Conservation (phyloP, 495 filamentous ascomycete species). For the Staphylotrichum tortipilum region DNA sequence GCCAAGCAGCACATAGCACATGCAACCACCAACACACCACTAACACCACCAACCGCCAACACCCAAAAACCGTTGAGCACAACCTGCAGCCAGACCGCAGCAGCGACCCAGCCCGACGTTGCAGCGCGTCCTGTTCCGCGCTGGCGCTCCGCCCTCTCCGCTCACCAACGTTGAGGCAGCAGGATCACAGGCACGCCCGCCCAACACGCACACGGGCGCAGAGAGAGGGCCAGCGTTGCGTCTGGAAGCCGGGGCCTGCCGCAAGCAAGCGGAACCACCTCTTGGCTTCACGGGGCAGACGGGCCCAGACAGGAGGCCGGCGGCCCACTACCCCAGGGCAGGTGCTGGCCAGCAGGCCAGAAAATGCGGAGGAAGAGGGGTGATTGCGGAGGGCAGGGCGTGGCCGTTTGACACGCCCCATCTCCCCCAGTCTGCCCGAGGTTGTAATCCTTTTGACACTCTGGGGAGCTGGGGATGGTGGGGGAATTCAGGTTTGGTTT, state of each 20-base stretch:
- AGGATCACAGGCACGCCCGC: neutral
- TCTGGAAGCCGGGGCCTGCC: too few relatives aligned
- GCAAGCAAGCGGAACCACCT: neutral
- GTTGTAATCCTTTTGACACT: neutral
- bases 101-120: neutral
- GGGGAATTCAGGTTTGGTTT: neutral
- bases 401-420: neutral
- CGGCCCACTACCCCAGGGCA: neutral
- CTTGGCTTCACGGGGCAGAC: slow-evolving; percentile 2
- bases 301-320: neutral
- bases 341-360: too few relatives aligned
- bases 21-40: too few relatives aligned
- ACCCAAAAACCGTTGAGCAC: too few relatives aligned
- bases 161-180: neutral
- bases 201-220: too few relatives aligned
- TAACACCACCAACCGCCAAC: too few relatives aligned
- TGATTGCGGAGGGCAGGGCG: neutral
- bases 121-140: too few relatives aligned
- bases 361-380: neutral
- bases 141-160: too few relatives aligned
- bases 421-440: too few relatives aligned
- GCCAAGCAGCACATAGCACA: too few relatives aligned
- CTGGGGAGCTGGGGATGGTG: neutral
- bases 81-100: too few relatives aligned
- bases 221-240: too few relatives aligned